These are phyloP conservation scores for Trametes coccinea DNA, from an alignment of 768 basidiomycete species.

Conservation along the genomic window DNA sequence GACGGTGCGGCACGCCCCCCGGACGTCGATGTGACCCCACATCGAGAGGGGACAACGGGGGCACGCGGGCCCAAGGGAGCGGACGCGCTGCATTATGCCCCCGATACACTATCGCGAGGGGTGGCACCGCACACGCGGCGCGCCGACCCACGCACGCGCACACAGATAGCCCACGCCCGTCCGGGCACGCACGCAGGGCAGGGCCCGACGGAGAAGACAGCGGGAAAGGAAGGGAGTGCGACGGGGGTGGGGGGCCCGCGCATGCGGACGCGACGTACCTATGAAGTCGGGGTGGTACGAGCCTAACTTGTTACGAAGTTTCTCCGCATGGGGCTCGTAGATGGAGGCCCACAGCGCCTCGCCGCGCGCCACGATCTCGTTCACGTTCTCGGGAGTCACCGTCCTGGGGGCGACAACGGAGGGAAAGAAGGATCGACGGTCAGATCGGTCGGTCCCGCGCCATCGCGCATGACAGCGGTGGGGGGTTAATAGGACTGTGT, in stretches of 20 bases:
- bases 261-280: conserved; percentile 53
- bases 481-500: conserved; percentile 1
- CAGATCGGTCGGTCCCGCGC: not conserved
- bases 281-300: conserved; percentile 94
- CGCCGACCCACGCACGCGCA: not conserved
- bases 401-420: conserved; percentile 41
- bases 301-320: conserved; percentile 84
- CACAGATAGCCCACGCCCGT: not conserved
- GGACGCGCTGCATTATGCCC: conserved; percentile 10
- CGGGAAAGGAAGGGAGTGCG: conserved; percentile 6
- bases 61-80: conserved; percentile 8
- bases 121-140: not conserved
- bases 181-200: not conserved
- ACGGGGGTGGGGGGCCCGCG: not conserved
- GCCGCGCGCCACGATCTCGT: conserved; percentile 69
- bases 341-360: conserved; percentile 80
- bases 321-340: conserved; percentile 86
- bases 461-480: not conserved
- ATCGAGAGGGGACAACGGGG: not conserved
- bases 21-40: not conserved
- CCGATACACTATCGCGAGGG: not conserved
- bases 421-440: not conserved
- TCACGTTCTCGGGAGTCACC: conserved; percentile 62
- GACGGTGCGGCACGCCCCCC: conserved; percentile 5
- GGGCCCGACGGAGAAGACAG: not conserved